A percentile compares a stretch with the other conserved stretches of the same genome.
These are phyloP conservation scores for Trichoderma virens DNA, from an alignment of 495 filamentous ascomycete species.

Conservation along the genomic window DNA sequence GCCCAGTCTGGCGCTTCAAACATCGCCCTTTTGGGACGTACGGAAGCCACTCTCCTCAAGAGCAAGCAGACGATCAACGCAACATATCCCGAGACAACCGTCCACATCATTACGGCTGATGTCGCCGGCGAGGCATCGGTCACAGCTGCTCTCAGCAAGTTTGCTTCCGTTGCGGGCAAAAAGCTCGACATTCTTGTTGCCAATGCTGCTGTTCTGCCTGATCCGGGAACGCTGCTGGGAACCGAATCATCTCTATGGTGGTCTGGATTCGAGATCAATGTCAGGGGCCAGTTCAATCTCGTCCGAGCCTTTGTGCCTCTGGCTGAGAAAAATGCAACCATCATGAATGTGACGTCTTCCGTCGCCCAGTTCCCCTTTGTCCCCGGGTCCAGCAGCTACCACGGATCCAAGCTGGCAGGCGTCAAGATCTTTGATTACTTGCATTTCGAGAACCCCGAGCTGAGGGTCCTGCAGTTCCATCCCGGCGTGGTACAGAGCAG, in stretches of 20 bases:
- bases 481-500: slow-evolving; percentile 34
- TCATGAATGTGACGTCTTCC: slow-evolving; percentile 8
- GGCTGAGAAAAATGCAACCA: not conserved
- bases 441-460: slow-evolving; percentile 25
- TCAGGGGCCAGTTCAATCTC: not conserved
- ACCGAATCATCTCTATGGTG: not conserved
- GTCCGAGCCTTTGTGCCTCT: slow-evolving; percentile 7
- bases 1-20: slow-evolving; percentile 24
- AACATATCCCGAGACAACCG: not conserved
- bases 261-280: not conserved
- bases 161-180: not conserved
- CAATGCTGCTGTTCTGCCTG: slow-evolving; percentile 4
- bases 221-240: not conserved
- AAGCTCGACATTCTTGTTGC: slow-evolving; percentile 10
- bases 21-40: not conserved
- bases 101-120: not conserved
- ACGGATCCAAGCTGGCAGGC: slow-evolving; percentile 27
- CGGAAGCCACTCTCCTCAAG: not conserved
- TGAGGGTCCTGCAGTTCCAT: slow-evolving; percentile 31
- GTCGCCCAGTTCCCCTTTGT: not conserved
- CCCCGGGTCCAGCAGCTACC: slow-evolving; percentile 30
- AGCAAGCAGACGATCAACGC: not conserved
- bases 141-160: not conserved
- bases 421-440: slow-evolving; percentile 28
- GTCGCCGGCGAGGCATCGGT: not conserved